Conservation (phyloP, 305 asterid species). For the Withania somnifera region DNA sequence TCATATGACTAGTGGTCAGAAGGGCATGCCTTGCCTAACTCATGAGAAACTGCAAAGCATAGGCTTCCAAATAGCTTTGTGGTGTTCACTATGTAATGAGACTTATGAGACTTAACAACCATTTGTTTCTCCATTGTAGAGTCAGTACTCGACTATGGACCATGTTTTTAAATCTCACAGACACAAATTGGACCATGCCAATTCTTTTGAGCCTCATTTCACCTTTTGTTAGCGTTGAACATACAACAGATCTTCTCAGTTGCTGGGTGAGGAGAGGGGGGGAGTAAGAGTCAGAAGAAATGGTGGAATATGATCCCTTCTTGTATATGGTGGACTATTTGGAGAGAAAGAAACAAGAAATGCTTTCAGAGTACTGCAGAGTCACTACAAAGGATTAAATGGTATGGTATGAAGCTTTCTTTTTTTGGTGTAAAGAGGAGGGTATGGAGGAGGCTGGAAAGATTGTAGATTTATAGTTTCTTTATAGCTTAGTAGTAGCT, state of each 20-base stretch:
- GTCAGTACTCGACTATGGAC: not conserved
- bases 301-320: not conserved
- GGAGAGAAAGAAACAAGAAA: not conserved
- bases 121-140: not conserved
- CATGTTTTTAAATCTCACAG: not conserved
- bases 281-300: not conserved
- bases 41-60: no score
- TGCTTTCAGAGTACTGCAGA: no score
- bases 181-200: not conserved
- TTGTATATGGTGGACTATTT: not conserved
- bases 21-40: not conserved
- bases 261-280: not conserved
- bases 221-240: no score
- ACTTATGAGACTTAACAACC: not conserved
- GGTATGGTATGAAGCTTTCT: no score
- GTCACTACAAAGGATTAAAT: no score
- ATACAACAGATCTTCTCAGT: not conserved
- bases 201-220: no score
- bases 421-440: no score
- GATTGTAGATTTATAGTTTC: no score
- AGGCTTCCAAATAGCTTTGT: not conserved
- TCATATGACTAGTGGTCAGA: no score
- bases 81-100: not conserved
- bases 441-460: no score
- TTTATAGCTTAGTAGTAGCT: no score